Conservation (phyloP, 2,329 filamentous ascomycete genomes). For the Claviceps sp. region DNA sequence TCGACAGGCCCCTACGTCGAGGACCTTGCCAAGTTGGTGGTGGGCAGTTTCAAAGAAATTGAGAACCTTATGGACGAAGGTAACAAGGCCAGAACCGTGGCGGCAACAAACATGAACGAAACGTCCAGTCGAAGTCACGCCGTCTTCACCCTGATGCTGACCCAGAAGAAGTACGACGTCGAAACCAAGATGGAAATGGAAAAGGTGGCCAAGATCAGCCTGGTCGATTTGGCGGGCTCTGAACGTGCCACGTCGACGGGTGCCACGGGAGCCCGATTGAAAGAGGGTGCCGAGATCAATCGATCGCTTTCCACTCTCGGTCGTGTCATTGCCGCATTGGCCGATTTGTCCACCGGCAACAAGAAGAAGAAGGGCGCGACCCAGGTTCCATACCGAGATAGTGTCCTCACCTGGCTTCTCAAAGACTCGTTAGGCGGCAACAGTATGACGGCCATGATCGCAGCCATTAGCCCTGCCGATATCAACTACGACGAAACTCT, state of each 20-base stretch:
- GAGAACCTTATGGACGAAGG: constrained; percentile 98
- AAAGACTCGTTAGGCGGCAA: constrained; percentile 97
- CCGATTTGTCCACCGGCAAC: constrained; percentile 65
- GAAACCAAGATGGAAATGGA: constrained; percentile 97
- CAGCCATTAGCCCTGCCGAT: constrained; percentile 92
- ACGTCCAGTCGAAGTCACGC: constrained; percentile 97
- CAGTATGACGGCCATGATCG: constrained; percentile 99
- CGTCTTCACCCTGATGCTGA: constrained; percentile 91
- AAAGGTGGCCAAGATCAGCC: constrained; percentile 93
- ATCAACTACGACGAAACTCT: constrained; percentile 99
- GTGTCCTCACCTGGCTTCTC: constrained; percentile 86
- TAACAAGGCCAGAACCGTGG: constrained; percentile 95
- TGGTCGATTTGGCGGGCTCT: constrained; percentile 95
- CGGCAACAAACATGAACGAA: constrained; percentile 99
- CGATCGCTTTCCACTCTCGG: constrained; percentile 89
- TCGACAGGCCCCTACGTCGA: constrained; percentile 97
- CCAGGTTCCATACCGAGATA: constrained; percentile 93
- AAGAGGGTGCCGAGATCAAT: constrained; percentile 98
- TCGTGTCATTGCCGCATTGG: constrained; percentile 90
- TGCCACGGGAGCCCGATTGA: constrained; percentile 84
- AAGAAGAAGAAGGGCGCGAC: constrained; percentile 65
- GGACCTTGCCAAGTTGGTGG: constrained; percentile 88
- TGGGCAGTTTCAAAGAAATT: constrained; percentile 87
- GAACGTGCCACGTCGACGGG: constrained; percentile 95
- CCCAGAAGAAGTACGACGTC: constrained; percentile 79